Conservation (phyloP, 306 rosid species). For the Vachellia collinsii region DNA sequence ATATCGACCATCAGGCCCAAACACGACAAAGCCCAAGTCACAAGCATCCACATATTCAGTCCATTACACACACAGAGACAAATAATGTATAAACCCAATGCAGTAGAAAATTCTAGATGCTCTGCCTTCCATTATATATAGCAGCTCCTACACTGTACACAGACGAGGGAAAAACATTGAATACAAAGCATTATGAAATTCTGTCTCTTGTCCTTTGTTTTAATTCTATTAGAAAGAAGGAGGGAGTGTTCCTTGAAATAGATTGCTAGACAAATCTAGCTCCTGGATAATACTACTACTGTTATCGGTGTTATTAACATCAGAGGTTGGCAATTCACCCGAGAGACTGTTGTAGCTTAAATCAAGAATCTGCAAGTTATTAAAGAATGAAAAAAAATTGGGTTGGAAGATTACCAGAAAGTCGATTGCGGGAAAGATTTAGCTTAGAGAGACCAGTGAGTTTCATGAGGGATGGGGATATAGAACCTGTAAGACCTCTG, state of each 20-base stretch:
- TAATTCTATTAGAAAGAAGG: too few species aligned
- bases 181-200: too few species aligned
- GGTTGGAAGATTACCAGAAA: conserved; percentile 56
- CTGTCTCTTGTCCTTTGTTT: too few species aligned
- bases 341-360: conserved; percentile 57
- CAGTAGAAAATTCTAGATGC: too few species aligned
- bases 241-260: conserved; percentile 61
- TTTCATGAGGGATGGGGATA: conserved; percentile 44
- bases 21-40: too few species aligned
- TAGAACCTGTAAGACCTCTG: conserved; percentile 60
- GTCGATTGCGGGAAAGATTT: conserved; percentile 64
- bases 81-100: too few species aligned
- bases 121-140: too few species aligned
- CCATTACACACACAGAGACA: too few species aligned
- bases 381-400: conserved; percentile 47
- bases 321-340: conserved; percentile 47
- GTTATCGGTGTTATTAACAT: background rate
- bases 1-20: too few species aligned
- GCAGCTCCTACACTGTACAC: too few species aligned
- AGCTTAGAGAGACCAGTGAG: conserved; percentile 60
- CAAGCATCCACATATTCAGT: too few species aligned
- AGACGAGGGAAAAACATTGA: too few species aligned
- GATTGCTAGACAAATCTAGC: conserved; percentile 77
- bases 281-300: conserved; percentile 44
- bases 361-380: conserved; percentile 55